Evolutionary conservation across 352 stramenopile genomes (phyloP).

Genomic region (Elongisporangium anandrum): DNA sequence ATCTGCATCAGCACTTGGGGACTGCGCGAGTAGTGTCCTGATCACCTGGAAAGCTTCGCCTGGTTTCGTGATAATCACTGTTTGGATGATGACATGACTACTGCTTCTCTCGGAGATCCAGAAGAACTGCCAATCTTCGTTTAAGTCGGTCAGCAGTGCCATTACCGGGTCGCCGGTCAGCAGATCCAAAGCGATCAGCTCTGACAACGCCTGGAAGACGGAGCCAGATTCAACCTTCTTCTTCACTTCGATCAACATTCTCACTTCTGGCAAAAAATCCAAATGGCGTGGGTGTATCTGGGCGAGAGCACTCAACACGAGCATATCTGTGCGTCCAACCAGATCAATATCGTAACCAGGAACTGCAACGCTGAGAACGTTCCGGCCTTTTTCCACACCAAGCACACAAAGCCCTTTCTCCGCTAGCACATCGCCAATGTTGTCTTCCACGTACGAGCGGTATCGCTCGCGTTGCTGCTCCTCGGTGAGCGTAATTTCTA

Average conservation of each 20-base stretch:
- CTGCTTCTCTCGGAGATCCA: constrained; percentile 27
- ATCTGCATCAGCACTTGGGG: constrained; percentile 18
- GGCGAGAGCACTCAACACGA: constrained; percentile 30
- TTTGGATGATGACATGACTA: constrained; percentile 15
- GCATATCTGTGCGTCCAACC: constrained; percentile 29
- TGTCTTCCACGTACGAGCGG: constrained; percentile 26
- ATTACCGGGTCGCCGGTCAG: constrained; percentile 27
- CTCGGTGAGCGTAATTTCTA: constrained; percentile 17
- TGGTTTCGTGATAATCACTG: constrained; percentile 15
- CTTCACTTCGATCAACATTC: constrained; percentile 50
- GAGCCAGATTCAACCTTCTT: constrained; percentile 12
- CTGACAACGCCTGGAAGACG: constrained; percentile 30
- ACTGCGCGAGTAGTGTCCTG: constrained; percentile 20
- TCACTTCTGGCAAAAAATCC: constrained; percentile 24
- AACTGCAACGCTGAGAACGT: constrained; percentile 28
- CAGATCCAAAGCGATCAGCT: constrained; percentile 41
- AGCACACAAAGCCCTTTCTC: constrained; percentile 33
- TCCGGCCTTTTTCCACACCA: constrained; percentile 17
- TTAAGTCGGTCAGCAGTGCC: constrained; percentile 41
- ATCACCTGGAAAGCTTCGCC: constrained; percentile 28
- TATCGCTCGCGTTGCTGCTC: constrained; percentile 25
- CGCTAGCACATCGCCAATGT: constrained; percentile 26
- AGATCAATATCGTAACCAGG: constrained; percentile 28
- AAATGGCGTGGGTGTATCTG: constrained; percentile 8
- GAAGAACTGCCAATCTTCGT: constrained; percentile 29